phyloP scores from a whole-genome alignment of 2,329 filamentous ascomycete genomes.

The Trichophyton schoenleinii region DNA sequence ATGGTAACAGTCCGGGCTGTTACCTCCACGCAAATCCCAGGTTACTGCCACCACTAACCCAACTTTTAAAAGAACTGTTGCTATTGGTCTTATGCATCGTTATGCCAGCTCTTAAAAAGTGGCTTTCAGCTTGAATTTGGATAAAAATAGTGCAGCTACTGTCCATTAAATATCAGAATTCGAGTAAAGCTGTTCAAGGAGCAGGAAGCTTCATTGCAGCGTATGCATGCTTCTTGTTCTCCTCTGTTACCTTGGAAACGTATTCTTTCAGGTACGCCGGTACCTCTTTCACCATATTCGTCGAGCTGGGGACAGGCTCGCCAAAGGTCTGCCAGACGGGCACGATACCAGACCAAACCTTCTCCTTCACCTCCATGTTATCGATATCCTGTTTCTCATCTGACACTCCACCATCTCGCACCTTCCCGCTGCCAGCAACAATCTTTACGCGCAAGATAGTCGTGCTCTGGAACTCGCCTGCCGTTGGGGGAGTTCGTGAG shows the following conservation, averaged over 20 bases:
- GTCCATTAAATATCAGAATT: too few relatives aligned
- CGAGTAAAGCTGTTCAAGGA: not conserved
- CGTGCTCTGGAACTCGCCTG: constrained; percentile 62
- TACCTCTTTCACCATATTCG: constrained; percentile 47
- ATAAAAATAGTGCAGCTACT: too few relatives aligned
- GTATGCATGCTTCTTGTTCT: constrained; percentile 33
- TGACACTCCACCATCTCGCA: constrained; percentile 52
- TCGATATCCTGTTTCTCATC: constrained; percentile 46
- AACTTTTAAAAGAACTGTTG: not conserved
- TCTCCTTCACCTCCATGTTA: constrained; percentile 34
- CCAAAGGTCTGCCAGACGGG: constrained; percentile 53
- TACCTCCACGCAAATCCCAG: not conserved
- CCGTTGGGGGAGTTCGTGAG: constrained; percentile 56
- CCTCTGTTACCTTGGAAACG: constrained; percentile 37
- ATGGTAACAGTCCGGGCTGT: not conserved
- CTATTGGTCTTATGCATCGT: too few relatives aligned
- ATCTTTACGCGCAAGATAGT: constrained; percentile 58
- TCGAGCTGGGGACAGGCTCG: constrained; percentile 46
- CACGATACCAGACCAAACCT: constrained; percentile 50
- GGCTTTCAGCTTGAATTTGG: too few relatives aligned
- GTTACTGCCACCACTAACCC: not conserved
- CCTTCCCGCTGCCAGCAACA: constrained; percentile 61
- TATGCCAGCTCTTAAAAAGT: too few relatives aligned
- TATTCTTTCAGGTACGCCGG: constrained; percentile 51
- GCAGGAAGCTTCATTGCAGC: constrained; percentile 17